phyloP scores from a whole-genome alignment of 2,329 filamentous ascomycete species.

The Pseudogymnoascus sp. region DNA sequence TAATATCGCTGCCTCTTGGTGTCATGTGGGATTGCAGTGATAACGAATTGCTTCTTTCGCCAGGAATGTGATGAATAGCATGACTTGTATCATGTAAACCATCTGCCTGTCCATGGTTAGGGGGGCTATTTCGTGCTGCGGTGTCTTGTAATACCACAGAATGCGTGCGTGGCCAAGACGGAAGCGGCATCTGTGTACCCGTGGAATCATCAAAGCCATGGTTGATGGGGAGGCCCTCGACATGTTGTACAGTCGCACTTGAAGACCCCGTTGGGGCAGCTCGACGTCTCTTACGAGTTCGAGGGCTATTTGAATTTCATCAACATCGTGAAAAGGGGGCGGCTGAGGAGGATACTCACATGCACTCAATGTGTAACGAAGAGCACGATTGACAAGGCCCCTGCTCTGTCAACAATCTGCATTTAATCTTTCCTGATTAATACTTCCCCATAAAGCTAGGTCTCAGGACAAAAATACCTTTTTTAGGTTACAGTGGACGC shows the following conservation, averaged over 20 bases:
- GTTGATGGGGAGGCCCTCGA: background rate
- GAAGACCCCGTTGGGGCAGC: background rate
- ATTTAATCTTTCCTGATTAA: constrained; percentile 22
- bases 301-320: background rate
- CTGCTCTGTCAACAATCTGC: constrained; percentile 21
- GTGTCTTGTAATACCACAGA: background rate
- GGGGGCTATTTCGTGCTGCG: background rate
- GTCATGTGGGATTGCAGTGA: background rate
- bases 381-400: constrained; percentile 17
- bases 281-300: constrained; percentile 1
- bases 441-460: background rate
- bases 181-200: background rate
- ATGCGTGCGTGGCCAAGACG: background rate
- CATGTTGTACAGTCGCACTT: background rate
- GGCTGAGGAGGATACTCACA: background rate
- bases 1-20: background rate
- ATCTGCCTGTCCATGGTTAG: background rate
- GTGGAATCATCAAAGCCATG: background rate
- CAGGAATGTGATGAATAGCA: background rate
- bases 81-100: background rate
- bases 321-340: background rate
- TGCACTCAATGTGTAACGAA: constrained; percentile 8
- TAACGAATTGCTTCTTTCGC: background rate
- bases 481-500: constrained; percentile 27
- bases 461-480: constrained; percentile 16